Base-by-base conservation (phyloP, 371 early-diverging fungal species). In the Mortierella sp. region DNA sequence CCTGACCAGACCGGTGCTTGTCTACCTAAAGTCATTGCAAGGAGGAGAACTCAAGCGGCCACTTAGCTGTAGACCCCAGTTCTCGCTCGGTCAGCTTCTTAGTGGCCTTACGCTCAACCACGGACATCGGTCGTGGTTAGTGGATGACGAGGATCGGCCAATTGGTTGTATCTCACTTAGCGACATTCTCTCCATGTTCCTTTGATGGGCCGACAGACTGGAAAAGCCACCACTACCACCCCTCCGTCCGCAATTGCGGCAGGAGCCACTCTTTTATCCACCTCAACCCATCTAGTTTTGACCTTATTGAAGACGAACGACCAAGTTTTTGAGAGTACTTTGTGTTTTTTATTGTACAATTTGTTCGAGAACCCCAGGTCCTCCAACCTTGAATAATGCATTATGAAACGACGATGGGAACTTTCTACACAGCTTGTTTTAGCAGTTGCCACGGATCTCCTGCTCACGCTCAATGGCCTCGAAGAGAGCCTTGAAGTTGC, bases 401-500 rank as follows among this genome's bases (percentile, higher is more conserved):
- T 34, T 34, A 34, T 34, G 34, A 34, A 34, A 34, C 19, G 19
- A 24, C 47, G 22, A 22, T 44, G 12, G n/a, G n/a, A n/a, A n/a
- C n/a, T n/a, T n/a, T n/a, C n/a, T n/a, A 34, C 34, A 34, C 7
- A 34, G 34, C 7, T 4, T 7, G 22, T 22, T 59, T 79, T 83
- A 88, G 76, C 94, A 84, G 66, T 95, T 95, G 60, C 98, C 98
- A 61, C 98, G 92, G 53, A 88, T 81, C 14, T 85, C 93, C 83
- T 98, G 98, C 85, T 98, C 98, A 40, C 86, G 77, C 84, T 98
- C 98, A 52, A 98, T 90, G 41, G 94, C 87, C 82, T 96, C 97
- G 83, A 98, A 98, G 57, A 95, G 84, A 67, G 93, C 93, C 91
- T 96, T 95, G 87, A 98, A 98, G 87, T 98, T 98, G 56, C 98